phyloP scores from a whole-genome alignment of 371 early-diverging fungal species.

The Mortierella sp. region DNA sequence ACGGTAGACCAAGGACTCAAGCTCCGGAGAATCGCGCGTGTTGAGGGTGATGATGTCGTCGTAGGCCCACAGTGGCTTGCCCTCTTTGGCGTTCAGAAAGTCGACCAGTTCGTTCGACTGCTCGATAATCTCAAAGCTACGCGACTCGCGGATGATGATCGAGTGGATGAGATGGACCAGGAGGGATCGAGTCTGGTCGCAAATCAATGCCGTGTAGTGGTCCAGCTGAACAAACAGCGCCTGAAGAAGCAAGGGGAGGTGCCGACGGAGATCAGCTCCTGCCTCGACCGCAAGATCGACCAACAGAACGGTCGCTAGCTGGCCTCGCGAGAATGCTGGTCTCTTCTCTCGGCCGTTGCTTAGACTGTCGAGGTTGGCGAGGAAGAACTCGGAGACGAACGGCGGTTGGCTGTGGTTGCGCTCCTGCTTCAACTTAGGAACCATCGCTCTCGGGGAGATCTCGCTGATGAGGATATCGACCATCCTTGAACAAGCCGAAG shows the following conservation, averaged over 20 bases:
- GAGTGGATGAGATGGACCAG: conserved; percentile 86
- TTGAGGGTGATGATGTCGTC: conserved; percentile 79
- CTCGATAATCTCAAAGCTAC: conserved; percentile 69
- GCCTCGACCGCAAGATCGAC: conserved; percentile 88
- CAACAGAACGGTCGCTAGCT: conserved; percentile 82
- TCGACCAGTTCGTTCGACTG: conserved; percentile 73
- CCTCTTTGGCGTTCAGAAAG: conserved; percentile 78
- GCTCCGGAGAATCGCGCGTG: conserved; percentile 62
- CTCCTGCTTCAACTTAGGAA: conserved; percentile 72
- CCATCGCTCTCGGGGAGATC: conserved; percentile 85
- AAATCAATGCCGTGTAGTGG: conserved; percentile 80
- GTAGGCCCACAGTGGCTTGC: conserved; percentile 84
- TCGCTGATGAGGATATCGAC: conserved; percentile 75
- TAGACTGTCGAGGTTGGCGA: conserved; percentile 79
- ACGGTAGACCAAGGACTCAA: conserved; percentile 65
- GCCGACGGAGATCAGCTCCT: conserved; percentile 74
- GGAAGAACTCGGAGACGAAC: conserved; percentile 58
- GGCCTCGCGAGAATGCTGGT: conserved; percentile 84
- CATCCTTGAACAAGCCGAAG: conserved; percentile 70
- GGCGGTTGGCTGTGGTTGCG: conserved; percentile 54
- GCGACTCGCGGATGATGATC: conserved; percentile 72
- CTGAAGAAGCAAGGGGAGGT: conserved; percentile 83
- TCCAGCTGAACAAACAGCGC: conserved; percentile 87
- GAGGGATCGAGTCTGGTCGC: conserved; percentile 86
- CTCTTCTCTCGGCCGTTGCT: conserved; percentile 75